Base-by-base conservation (phyloP, 164 flowering plant genomes). In the Vitis riparia region DNA sequence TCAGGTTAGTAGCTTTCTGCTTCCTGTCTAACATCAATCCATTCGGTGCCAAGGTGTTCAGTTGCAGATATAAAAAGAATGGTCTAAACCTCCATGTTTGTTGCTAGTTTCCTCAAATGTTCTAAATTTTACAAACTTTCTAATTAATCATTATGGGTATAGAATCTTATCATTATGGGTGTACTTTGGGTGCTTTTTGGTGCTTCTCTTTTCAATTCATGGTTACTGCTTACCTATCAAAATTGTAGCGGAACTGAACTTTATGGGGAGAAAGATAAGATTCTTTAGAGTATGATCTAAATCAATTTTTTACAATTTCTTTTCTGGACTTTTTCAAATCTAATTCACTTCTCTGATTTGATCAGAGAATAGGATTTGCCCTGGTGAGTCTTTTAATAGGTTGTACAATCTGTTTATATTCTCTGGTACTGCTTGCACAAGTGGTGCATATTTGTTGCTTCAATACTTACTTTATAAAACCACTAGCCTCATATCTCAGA, bases 1-100 rank as follows among this genome's bases (percentile, higher is more conserved):
- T 62, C 87, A 84, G 85, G 87, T 86, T 68, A 65, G 78, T 59
- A n/a, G 37, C 14, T 8, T 14, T 59, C 57, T 52, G 56, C 51
- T 0, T 49, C 16, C 9, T 30, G 53, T 37, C 44, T 6, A 16
- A 59, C 2, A 16, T 10, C 37, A 5, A 14, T 68, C 19, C n/a
- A 53, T 52, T 51, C 2, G 17, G 23, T 10, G 62, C 62, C 59
- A 55, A 12, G 27, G 27, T 37, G 44, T 37, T 37, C 44, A 37
- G 44, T 37, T 37, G 44, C 44, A 37, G 44, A 37, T 37, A 37
- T 37, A 37, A 37, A 37, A 37, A 37, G 44, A 37, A 37, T 6
- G 44, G 44, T 37, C 44, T 37, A 37, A 53, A 15, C n/a, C 56
- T 13, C 16, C 56, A 53, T 51, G 13, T 51, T 51, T 51, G 14